Evolutionary conservation across 2,329 filamentous ascomycete genomes (phyloP).

Genomic region (Stagonosporopsis cucurbitacearum): DNA sequence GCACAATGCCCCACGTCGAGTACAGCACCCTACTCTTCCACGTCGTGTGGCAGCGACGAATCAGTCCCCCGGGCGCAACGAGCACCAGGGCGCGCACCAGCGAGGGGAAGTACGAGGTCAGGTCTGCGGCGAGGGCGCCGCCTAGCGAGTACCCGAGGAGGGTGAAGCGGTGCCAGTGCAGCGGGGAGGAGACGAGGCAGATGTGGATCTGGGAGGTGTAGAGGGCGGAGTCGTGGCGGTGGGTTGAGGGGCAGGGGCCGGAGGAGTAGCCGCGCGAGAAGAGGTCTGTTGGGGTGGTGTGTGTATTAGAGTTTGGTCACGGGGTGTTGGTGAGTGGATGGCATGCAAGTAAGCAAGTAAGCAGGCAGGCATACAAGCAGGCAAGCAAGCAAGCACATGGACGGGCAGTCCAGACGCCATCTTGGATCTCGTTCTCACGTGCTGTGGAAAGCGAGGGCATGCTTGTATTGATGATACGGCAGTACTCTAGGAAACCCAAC

Average conservation of each 20-base stretch:
- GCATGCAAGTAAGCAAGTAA: too few relatives aligned
- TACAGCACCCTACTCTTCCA: conserved; percentile 69
- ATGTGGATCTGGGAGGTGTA: conserved; percentile 76
- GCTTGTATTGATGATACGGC: neutral
- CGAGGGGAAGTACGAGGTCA: conserved; percentile 71
- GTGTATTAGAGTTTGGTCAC: too few relatives aligned
- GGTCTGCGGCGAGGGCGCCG: conserved; percentile 73
- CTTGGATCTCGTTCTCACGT: too few relatives aligned
- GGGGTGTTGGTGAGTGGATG: neutral
- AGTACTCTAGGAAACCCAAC: conserved; percentile 23
- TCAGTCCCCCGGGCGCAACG: conserved; percentile 78
- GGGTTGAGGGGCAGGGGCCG: conserved; percentile 62
- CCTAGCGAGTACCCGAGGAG: conserved; percentile 82
- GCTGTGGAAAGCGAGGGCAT: neutral
- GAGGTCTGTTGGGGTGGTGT: conserved; percentile 61
- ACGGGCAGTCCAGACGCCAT: too few relatives aligned
- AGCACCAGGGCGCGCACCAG: conserved; percentile 75
- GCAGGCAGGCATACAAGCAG: too few relatives aligned
- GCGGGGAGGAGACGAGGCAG: conserved; percentile 70
- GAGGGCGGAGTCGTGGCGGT: conserved; percentile 75
- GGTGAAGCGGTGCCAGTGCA: conserved; percentile 65
- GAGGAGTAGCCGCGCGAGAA: conserved; percentile 82
- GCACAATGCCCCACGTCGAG: conserved; percentile 63
- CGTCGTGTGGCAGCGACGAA: conserved; percentile 68
- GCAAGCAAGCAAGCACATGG: too few relatives aligned